These are phyloP conservation scores for Tetracladium maxilliforme DNA, from an alignment of 2,329 filamentous ascomycete genomes.

Conservation along the genomic window DNA sequence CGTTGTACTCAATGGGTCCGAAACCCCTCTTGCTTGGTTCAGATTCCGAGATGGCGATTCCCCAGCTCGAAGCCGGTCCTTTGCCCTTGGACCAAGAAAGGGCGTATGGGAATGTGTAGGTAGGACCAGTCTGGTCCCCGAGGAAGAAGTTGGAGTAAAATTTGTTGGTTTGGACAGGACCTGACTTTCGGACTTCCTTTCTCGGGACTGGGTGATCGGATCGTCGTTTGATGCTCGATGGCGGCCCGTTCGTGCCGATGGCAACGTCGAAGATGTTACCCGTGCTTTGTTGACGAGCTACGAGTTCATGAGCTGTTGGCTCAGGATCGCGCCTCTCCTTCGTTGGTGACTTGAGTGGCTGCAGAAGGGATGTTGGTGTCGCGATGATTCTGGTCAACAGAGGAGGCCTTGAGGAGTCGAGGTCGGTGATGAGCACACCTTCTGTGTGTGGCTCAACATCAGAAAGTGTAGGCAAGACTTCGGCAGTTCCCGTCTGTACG, in stretches of 20 bases:
- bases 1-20: slow-evolving; percentile 39
- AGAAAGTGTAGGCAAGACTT: no score
- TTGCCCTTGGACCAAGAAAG: slow-evolving; percentile 52
- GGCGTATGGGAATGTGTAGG: slow-evolving; percentile 66
- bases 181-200: no score
- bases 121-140: slow-evolving; percentile 50
- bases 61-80: slow-evolving; percentile 53
- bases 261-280: slow-evolving; percentile 45
- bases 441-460: no score
- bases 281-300: no score
- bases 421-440: no score
- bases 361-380: no score
- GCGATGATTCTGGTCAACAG: no score
- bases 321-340: no score
- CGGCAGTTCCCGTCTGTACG: no score
- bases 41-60: slow-evolving; percentile 62
- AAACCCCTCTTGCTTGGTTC: slow-evolving; percentile 53
- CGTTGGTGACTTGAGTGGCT: no score
- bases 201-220: slow-evolving; percentile 44
- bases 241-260: slow-evolving; percentile 35
- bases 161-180: slow-evolving; percentile 61
- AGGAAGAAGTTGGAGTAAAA: slow-evolving; percentile 75
- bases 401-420: no score
- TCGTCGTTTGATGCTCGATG: slow-evolving; percentile 27
- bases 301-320: no score